Evolutionary conservation across 1,284 basidiomycete genomes (phyloP), one percentile per base, ranked within the genome.

Genomic region (Grifola frondosa): DNA sequence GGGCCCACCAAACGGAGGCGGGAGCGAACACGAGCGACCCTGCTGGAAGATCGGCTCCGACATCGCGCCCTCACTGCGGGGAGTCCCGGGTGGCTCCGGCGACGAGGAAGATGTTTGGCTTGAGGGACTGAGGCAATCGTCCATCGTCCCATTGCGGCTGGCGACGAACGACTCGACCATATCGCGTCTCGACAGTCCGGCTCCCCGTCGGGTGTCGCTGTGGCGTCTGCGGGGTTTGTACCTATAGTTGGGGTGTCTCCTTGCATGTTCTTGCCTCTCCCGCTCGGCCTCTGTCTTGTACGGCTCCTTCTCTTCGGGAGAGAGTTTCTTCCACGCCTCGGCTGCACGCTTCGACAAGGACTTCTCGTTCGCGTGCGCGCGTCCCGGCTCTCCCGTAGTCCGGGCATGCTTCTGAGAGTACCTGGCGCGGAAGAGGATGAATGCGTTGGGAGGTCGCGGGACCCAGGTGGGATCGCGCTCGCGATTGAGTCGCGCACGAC

Each of bases 341-440:
- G 70, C 75, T 0, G 81, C 83, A 26, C 77, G 71, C 53, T 80
- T 81, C 13, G 83, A 85, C 11, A 86, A 67, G 5, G 80, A 78
- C 56, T 75, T 67, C 25, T 66, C 63, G 7, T 54, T 42, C 4
- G 56, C 40, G 17, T 55, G 48, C 21, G 56, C 52, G 9, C 46
- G 19, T 34, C 40, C 20, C 25, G 51, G 40, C 40, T 44, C 37
- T 32, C 46, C 46, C 31, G 55, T 48, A 11, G 35, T 31, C 30
- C 37, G 40, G 12, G 65, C 59, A 34, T 72, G 66, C 42, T 62
- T 53, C 53, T 61, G 63, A 34, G 74, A 75, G 54, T 82, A 91
- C 54, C 90, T 81, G 52, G 84, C 84, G 21, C 91, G 82, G 66
- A 91, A 95, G 50, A 94, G 78, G 62, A 95, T 92, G 68, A 93